phyloP scores from a whole-genome alignment of 164 flowering plant species.

The Vitis labrusca region DNA sequence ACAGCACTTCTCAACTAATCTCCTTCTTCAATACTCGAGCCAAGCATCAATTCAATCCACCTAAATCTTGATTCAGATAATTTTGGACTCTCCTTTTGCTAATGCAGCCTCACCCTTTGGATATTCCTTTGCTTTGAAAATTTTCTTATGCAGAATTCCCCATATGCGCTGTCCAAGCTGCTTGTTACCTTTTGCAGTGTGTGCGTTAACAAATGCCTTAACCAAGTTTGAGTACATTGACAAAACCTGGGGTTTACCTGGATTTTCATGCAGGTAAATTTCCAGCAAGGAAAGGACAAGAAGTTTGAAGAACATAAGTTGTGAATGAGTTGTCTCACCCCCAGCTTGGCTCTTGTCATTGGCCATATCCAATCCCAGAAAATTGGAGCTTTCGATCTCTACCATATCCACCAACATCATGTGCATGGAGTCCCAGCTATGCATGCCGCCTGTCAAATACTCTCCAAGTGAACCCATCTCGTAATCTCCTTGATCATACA shows the following conservation, averaged over 20 bases:
- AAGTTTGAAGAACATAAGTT: constrained; percentile 86
- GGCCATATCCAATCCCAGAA: too few relatives aligned
- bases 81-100: too few relatives aligned
- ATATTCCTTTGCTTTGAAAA: constrained; percentile 76
- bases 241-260: constrained; percentile 71
- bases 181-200: constrained; percentile 61
- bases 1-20: too few relatives aligned
- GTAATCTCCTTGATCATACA: too few relatives aligned
- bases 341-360: constrained; percentile 62
- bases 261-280: constrained; percentile 77
- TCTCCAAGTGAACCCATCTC: too few relatives aligned
- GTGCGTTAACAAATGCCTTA: constrained; percentile 68
- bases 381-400: too few relatives aligned
- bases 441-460: too few relatives aligned
- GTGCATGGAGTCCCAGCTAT: too few relatives aligned
- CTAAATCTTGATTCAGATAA: too few relatives aligned
- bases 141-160: constrained; percentile 84
- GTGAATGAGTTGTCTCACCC: constrained; percentile 80
- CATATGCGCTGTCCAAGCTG: constrained; percentile 89
- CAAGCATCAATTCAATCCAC: too few relatives aligned
- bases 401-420: too few relatives aligned
- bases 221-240: constrained; percentile 74
- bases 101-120: constrained; percentile 51
- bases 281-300: constrained; percentile 93
- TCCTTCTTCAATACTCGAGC: too few relatives aligned